phyloP scores from a whole-genome alignment of 2,329 filamentous ascomycete genomes.

The Clonostachys byssicola region DNA sequence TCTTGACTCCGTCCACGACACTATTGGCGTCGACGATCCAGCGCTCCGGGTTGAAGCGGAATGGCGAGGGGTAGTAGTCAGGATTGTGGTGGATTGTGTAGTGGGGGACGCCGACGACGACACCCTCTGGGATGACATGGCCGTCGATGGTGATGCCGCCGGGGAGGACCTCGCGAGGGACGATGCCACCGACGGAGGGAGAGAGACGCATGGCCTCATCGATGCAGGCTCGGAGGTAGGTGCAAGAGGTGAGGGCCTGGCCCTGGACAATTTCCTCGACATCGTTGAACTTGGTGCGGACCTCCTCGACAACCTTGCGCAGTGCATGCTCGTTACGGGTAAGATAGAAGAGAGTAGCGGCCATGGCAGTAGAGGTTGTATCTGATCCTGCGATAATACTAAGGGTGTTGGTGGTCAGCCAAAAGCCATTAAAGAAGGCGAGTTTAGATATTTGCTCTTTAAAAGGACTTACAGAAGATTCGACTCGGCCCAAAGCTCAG shows the following conservation, averaged over 20 bases:
- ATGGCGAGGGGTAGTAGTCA: constrained; percentile 56
- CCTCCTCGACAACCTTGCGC: constrained; percentile 40
- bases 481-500: constrained; percentile 67
- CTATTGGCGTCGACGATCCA: constrained; percentile 52
- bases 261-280: constrained; percentile 54
- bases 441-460: background rate
- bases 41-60: constrained; percentile 57
- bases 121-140: constrained; percentile 50
- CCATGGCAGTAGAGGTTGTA: constrained; percentile 66
- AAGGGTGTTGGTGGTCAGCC: background rate
- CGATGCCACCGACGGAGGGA: constrained; percentile 55
- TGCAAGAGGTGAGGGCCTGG: constrained; percentile 39
- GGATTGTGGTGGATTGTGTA: constrained; percentile 67
- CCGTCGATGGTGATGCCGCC: constrained; percentile 53
- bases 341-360: constrained; percentile 60
- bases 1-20: constrained; percentile 20
- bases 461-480: constrained; percentile 51
- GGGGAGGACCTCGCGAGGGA: constrained; percentile 53
- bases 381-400: constrained; percentile 68
- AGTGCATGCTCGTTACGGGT: constrained; percentile 45
- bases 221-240: constrained; percentile 60
- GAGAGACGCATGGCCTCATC: constrained; percentile 63
- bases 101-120: constrained; percentile 60
- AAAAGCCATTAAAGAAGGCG: background rate
- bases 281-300: constrained; percentile 43